Base-by-base conservation (phyloP, 177 flowering plant genomes). In the Vitis hybrid region DNA sequence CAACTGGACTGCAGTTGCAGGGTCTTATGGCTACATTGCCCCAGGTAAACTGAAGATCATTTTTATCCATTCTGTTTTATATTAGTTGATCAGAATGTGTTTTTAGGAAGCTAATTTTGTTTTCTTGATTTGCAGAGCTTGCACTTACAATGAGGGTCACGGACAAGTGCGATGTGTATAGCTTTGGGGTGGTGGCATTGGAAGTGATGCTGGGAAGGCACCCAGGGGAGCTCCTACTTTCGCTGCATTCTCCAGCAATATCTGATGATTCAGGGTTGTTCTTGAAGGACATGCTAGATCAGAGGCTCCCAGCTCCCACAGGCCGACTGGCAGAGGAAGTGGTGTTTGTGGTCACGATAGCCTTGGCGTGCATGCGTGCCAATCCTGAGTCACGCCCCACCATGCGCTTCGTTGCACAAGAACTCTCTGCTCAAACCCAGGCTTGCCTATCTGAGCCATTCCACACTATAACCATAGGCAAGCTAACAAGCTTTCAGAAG, bases 1-100 rank as follows among this genome's bases (percentile, higher is more conserved):
- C 0, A 86, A 76, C 64, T 89, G 91, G 93, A 89, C 92, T 0
- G 17, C 66, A 2, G 82, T 78, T 65, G 96, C 85, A 32, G 96
- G 96, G 1, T 84, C 96, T 13, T 89, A 87, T 73, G 94, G 94
- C 59, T 88, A 88, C 80, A 87, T 90, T 83, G 94, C 94, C 58
- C 94, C 94, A 77, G 94, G 94, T 90, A 79, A 46, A 66, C 58
- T 64, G 32, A 30, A 50, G 1, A 48, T 35, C 27, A 32, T 12
- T 2, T 24, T 66, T 46, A 46, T 67, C 64, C 68, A 54, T 54
- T 53, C 21, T 63, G 55, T 68, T 46, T 49, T 57, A 21, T 2
- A 2, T 24, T 24, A 24, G 27, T 24, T 35, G 1, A 35, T 35
- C 46, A 35, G 6, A 4, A 35, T 7, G 46, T 35, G 46, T 35